phyloP scores from a whole-genome alignment of 73 alveolate genomes.

The Uronychia setigera region DNA sequence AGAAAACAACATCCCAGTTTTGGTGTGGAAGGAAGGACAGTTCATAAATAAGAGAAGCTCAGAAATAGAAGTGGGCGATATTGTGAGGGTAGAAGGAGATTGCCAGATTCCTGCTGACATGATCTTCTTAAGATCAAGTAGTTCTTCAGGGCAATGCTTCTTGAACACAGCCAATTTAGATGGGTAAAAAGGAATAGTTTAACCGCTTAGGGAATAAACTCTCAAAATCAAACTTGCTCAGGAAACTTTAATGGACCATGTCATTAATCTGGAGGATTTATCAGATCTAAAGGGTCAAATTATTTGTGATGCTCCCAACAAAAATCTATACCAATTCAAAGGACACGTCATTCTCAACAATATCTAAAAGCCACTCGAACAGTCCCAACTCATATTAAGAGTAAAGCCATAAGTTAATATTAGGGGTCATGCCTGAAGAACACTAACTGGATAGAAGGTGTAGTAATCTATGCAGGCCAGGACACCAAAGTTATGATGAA shows the following conservation, averaged over 20 bases:
- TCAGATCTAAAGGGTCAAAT: neutral
- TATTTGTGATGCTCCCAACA: conserved; percentile 40
- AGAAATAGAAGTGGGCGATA: conserved; percentile 70
- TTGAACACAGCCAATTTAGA: conserved; percentile 96
- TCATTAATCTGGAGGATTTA: conserved; percentile 14
- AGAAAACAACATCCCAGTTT: neutral
- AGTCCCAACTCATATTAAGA: neutral
- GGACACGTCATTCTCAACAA: neutral
- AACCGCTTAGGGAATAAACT: conserved; percentile 84
- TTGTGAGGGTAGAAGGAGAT: conserved; percentile 66
- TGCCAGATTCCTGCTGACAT: conserved; percentile 74
- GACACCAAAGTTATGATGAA: conserved; percentile 95
- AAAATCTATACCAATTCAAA: conserved; percentile 36
- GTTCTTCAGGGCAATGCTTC: conserved; percentile 73
- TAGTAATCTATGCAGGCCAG: conserved; percentile 91
- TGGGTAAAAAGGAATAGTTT: conserved; percentile 39
- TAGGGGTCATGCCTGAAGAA: conserved; percentile 92
- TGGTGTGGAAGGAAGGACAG: conserved; percentile 1
- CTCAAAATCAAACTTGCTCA: conserved; percentile 69
- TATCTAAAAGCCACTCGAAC: neutral
- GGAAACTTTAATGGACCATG: conserved; percentile 13
- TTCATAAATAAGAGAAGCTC: conserved; percentile 26
- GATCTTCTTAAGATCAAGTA: conserved; percentile 26
- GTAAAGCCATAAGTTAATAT: conserved; percentile 38
- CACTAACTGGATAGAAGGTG: conserved; percentile 88